phyloP scores from a whole-genome alignment of 169 alveolate genomes.

The Eimeria necatrix region DNA sequence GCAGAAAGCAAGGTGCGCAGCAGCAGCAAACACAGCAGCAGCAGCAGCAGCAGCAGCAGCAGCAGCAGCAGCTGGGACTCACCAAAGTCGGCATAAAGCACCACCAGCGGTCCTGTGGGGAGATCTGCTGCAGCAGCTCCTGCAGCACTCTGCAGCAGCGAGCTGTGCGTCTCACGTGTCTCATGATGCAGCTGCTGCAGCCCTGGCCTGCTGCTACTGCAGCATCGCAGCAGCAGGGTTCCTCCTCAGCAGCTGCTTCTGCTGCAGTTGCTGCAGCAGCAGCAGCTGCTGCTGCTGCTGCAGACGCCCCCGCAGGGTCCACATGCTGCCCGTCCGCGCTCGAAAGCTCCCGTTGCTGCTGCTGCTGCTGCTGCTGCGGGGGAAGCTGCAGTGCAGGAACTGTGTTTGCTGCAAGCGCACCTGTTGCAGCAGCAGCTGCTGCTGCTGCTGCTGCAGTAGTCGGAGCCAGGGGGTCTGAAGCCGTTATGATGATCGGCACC shows the following conservation, averaged over 20 bases:
- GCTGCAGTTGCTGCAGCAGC: not conserved
- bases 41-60: not conserved
- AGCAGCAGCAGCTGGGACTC: not conserved
- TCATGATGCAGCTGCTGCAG: not conserved
- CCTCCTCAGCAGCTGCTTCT: not conserved
- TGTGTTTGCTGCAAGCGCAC: not conserved
- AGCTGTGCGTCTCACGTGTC: not conserved
- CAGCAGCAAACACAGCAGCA: not conserved
- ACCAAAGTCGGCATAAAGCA: not conserved
- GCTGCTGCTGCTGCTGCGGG: not conserved
- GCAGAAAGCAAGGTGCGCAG: not conserved
- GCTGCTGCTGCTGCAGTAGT: not conserved
- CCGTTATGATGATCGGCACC: not conserved
- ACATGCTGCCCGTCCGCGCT: not conserved
- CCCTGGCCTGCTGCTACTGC: constrained; percentile 13
- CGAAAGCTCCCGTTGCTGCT: no score
- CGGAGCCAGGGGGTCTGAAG: not conserved
- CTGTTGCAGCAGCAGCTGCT: not conserved
- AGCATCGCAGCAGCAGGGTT: constrained; percentile 2
- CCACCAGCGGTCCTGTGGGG: constrained; percentile 18
- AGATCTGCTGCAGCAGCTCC: constrained; percentile 8
- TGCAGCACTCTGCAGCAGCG: constrained; percentile 26
- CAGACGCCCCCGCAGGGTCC: not conserved
- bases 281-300: not conserved
- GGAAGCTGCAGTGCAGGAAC: not conserved